Percentiles rank a stretch among this genome's conserved stretches.
phyloP scores from a whole-genome alignment of 1,284 basidiomycete genomes.

The Inonotus obliquus region DNA sequence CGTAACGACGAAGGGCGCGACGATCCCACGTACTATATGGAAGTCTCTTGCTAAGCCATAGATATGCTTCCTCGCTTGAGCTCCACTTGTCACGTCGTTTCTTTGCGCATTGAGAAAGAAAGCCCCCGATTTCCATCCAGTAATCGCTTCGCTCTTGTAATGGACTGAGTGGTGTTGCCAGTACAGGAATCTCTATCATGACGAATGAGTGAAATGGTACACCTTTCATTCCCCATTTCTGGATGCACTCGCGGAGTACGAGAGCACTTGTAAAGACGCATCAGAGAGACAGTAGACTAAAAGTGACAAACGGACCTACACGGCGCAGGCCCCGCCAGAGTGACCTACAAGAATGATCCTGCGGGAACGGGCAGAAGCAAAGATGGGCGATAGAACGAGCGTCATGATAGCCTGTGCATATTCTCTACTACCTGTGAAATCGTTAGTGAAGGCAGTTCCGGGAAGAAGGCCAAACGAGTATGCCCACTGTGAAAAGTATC shows the following conservation, averaged over 20 bases:
- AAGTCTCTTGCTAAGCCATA: neutral
- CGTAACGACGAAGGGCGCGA: slow-evolving; percentile 2
- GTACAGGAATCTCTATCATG: neutral
- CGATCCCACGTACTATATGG: slow-evolving; percentile 7
- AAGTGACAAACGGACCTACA: too few species aligned
- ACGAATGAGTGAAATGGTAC: neutral
- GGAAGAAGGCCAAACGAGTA: neutral
- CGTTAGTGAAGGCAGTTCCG: neutral
- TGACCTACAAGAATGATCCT: slow-evolving; percentile 2
- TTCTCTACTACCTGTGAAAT: slow-evolving; percentile 1
- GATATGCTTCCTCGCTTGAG: neutral
- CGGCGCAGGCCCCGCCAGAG: neutral
- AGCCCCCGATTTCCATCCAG: neutral
- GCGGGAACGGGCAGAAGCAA: neutral
- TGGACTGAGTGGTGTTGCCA: neutral
- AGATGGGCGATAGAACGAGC: neutral
- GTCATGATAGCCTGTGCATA: neutral
- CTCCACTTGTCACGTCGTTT: slow-evolving; percentile 8
- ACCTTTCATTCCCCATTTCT: neutral
- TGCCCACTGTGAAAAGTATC: neutral
- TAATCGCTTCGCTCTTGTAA: neutral
- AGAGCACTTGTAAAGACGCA: neutral
- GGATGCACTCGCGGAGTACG: neutral
- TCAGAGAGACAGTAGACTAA: neutral
- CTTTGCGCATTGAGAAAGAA: neutral